Evolutionary conservation across 768 basidiomycete genomes (phyloP).

Genomic region (Lactarius quietus): DNA sequence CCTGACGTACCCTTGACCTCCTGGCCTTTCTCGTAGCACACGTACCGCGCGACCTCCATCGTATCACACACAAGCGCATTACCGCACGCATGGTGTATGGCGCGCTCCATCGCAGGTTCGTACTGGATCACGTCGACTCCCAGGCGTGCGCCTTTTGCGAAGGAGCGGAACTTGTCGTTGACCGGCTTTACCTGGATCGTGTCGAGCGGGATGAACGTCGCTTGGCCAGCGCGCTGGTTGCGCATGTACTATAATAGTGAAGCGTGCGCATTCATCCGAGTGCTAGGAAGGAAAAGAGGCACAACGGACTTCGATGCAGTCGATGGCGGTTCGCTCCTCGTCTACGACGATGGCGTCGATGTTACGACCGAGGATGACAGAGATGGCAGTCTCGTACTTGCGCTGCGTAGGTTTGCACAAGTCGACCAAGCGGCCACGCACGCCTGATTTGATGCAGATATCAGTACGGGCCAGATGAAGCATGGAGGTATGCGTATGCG

Average conservation of each 20-base stretch:
- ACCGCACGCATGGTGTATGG: conserved; percentile 96
- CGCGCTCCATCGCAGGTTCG: conserved; percentile 80
- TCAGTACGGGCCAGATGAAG: neutral
- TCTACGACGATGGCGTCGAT: conserved; percentile 96
- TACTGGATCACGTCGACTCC: conserved; percentile 59
- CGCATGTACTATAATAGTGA: conserved; percentile 94
- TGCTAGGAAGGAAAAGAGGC: neutral
- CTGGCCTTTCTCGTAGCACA: conserved; percentile 92
- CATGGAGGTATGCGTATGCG: conserved; percentile 5
- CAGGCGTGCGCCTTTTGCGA: conserved; percentile 69
- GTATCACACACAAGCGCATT: conserved; percentile 94
- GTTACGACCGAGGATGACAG: conserved; percentile 89
- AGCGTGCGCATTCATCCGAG: neutral
- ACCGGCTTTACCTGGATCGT: conserved; percentile 92
- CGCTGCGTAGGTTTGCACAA: conserved; percentile 91
- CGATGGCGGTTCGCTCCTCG: conserved; percentile 94
- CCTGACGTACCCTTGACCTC: conserved; percentile 86
- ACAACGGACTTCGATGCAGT: conserved; percentile 82
- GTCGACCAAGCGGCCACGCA: conserved; percentile 89
- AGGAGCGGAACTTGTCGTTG: conserved; percentile 91
- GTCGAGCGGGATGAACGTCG: conserved; percentile 98
- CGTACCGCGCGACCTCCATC: conserved; percentile 86
- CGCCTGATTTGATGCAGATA: conserved; percentile 48
- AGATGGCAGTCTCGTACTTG: conserved; percentile 90
- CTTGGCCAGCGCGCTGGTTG: conserved; percentile 90